Conservation (phyloP, 1,284 basidiomycete species). For the Leccinum brunneo-olivaceum region DNA sequence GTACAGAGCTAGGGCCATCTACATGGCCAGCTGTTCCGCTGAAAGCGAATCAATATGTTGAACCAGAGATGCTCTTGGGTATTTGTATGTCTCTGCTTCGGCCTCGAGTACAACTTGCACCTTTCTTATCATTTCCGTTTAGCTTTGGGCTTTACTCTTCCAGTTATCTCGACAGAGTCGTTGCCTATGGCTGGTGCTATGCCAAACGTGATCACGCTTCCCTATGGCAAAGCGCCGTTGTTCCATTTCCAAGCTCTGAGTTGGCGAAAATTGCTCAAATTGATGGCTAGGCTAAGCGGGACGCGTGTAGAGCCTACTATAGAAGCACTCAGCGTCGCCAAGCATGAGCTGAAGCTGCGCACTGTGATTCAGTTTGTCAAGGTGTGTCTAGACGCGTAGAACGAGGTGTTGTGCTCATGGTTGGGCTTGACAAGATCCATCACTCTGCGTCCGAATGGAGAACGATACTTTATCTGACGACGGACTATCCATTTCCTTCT, state of each 20-base stretch:
- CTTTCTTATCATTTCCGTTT: slow-evolving; percentile 5
- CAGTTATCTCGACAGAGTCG: slow-evolving; percentile 44
- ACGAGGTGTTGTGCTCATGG: slow-evolving; percentile 2
- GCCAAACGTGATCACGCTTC: slow-evolving; percentile 65
- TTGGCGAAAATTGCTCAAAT: slow-evolving; percentile 65
- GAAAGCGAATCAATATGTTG: slow-evolving; percentile 53
- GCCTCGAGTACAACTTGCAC: background rate
- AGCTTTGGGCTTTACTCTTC: slow-evolving; percentile 62
- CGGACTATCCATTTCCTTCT: slow-evolving; percentile 56
- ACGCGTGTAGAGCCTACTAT: slow-evolving; percentile 65
- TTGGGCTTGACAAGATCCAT: slow-evolving; percentile 41
- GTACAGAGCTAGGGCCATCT: slow-evolving; percentile 18
- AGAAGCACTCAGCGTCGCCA: slow-evolving; percentile 54
- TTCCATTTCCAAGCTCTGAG: slow-evolving; percentile 65
- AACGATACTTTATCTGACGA: slow-evolving; percentile 66
- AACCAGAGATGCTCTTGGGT: slow-evolving; percentile 52
- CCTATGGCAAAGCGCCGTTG: slow-evolving; percentile 58
- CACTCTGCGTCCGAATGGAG: slow-evolving; percentile 57
- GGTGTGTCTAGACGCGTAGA: slow-evolving; percentile 31
- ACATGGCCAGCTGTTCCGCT: slow-evolving; percentile 17
- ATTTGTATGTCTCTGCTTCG: slow-evolving; percentile 49
- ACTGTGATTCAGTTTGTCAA: slow-evolving; percentile 72
- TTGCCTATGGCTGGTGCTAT: slow-evolving; percentile 46
- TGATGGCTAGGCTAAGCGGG: slow-evolving; percentile 64
- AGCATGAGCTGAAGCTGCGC: slow-evolving; percentile 54